A percentile compares a stretch with the other conserved stretches of the same genome.
Evolutionary conservation across 2,329 filamentous ascomycete species (phyloP).

Genomic region (Botrytis hyacinthi): DNA sequence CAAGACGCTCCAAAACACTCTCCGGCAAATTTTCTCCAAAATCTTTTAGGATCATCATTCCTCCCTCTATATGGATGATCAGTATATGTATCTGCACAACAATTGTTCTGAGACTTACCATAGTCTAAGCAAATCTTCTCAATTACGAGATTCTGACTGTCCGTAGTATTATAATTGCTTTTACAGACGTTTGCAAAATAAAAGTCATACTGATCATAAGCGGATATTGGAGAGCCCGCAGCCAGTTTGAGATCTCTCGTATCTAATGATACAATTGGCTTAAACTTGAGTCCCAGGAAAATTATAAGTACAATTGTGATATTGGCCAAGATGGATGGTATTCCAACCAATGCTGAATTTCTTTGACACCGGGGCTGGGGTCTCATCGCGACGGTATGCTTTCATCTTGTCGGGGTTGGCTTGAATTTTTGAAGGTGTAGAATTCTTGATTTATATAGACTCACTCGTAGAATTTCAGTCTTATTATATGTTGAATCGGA

Average conservation of each 20-base stretch:
- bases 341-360: neutral
- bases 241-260: neutral
- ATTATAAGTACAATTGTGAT: too few species aligned
- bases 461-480: too few species aligned
- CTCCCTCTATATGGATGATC: too few species aligned
- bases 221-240: neutral
- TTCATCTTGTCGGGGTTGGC: neutral
- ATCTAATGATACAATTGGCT: neutral
- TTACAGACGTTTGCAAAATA: neutral
- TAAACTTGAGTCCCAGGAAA: neutral
- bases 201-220: neutral
- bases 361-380: neutral
- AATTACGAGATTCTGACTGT: neutral
- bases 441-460: too few species aligned
- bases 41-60: neutral
- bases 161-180: neutral
- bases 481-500: too few species aligned
- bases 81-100: too few species aligned
- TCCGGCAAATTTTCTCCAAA: neutral
- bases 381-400: neutral
- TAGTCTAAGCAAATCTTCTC: too few species aligned
- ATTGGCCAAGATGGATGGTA: too few species aligned
- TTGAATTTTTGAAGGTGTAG: neutral
- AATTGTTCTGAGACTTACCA: too few species aligned
- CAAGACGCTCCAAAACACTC: neutral